Evolutionary conservation across 1,284 basidiomycete genomes (phyloP), one percentile per base, ranked within the genome.

Genomic region (Ceraceosorus guamensis): DNA sequence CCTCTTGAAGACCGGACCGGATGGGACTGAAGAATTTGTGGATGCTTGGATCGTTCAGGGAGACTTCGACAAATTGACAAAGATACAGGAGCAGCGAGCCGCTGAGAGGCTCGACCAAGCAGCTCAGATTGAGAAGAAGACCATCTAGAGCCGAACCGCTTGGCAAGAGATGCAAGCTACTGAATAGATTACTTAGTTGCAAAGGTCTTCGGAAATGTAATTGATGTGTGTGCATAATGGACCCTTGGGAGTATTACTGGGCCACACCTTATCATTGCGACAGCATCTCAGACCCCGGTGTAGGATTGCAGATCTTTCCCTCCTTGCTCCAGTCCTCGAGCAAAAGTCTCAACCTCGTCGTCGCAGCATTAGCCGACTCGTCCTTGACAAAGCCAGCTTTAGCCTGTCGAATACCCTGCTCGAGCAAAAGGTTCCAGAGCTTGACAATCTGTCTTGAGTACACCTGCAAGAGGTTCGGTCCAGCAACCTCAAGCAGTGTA

Each of bases 1-100:
- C 0, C 79, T 85, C 51, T 79, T 96, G 45, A 83, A 79, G 73
- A 83, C 80, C 31, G 84, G 87, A 67, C 71, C 34, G 7, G 52
- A 62, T 10, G 76, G 79, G 1, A 84, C 83, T 13, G 91, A 93
- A 71, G 88, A 91, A 74, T 91, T 86, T 67, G 85, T 91, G 5
- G 91, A 95, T 73, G 90, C 91, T 0, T 84, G 85, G 76, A 83
- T 96, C 24, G 83, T 89, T 67, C 88, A 89, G 79, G 90, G 88
- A 78, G 85, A 82, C 61, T 91, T 91, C 65, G 80, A 77, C 44
- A 46, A 37, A 50, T 59, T 45, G 33, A 52, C 35, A 18, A 46
- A 52, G 13, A n/a, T 49, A 7, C 52, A 46, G n/a, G n/a, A n/a
- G n/a, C n/a, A n/a, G n/a, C n/a, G n/a, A n/a, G n/a, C n/a, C n/a